These are phyloP conservation scores for Ogataea chonburiensis DNA, from an alignment of 805 yeast species.

Conservation along the genomic window DNA sequence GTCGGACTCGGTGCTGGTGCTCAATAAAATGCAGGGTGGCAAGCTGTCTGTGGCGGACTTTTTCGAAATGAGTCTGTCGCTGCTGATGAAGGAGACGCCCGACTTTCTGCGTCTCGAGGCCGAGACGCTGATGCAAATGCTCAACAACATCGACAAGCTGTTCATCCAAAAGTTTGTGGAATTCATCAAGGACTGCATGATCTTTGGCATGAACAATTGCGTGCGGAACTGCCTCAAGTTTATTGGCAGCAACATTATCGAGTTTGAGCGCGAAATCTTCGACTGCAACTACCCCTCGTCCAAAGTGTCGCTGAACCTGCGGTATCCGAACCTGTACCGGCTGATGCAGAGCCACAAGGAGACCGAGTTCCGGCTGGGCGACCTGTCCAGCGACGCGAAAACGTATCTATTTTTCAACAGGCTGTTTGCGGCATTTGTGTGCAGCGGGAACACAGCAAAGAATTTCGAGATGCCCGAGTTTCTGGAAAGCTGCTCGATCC, in stretches of 20 bases:
- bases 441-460: constrained; percentile 17
- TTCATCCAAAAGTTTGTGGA: constrained; percentile 25
- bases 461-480: constrained; percentile 22
- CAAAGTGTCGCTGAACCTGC: constrained; percentile 17
- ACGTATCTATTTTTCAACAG: constrained; percentile 20
- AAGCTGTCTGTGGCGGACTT: constrained; percentile 15
- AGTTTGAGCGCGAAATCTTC: constrained; percentile 25
- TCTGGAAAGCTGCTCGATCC: constrained; percentile 19
- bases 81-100: constrained; percentile 19
- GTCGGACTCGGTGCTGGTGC: constrained; percentile 22
- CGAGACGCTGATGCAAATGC: constrained; percentile 7
- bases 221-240: constrained; percentile 17
- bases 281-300: constrained; percentile 17
- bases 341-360: constrained; percentile 16
- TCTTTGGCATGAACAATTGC: constrained; percentile 25
- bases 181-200: constrained; percentile 27
- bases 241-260: constrained; percentile 19
- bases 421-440: constrained; percentile 18
- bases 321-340: constrained; percentile 22
- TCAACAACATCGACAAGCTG: constrained; percentile 13
- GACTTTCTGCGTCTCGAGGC: constrained; percentile 21
- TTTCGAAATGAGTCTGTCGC: constrained; percentile 16
- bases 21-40: constrained; percentile 15
- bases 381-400: constrained; percentile 1
- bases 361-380: background rate